These are phyloP conservation scores for Aspergillus steynii DNA, from an alignment of 495 filamentous ascomycete genomes.

Conservation along the genomic window DNA sequence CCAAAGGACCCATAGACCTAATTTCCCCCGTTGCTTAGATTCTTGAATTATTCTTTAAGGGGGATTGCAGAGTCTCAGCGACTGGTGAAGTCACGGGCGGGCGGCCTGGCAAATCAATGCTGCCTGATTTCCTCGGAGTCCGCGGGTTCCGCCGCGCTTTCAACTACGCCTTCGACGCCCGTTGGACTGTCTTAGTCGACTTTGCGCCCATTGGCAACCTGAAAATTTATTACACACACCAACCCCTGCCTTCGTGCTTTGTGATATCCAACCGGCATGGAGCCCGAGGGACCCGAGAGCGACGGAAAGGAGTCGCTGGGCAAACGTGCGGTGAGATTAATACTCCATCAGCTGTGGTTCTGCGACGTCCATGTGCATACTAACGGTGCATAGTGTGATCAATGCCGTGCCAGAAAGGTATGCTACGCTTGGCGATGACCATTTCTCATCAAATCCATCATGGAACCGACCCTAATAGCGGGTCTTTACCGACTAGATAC, in stretches of 20 bases:
- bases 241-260: neutral
- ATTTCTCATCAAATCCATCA: neutral
- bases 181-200: neutral
- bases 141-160: constrained; percentile 21
- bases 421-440: neutral
- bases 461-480: neutral
- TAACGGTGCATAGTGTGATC: constrained; percentile 43
- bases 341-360: constrained; percentile 13
- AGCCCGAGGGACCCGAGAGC: constrained; percentile 37
- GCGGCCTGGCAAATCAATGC: neutral
- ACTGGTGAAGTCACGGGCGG: neutral
- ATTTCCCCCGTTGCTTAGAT: no score
- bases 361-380: neutral
- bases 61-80: no score
- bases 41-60: no score
- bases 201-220: neutral
- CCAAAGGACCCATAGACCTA: no score
- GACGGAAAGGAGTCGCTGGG: constrained; percentile 26
- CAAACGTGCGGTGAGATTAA: constrained; percentile 35
- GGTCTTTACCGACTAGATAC: constrained; percentile 26
- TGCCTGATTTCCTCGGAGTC: constrained; percentile 12
- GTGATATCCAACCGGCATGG: constrained; percentile 24
- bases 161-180: neutral
- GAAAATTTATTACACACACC: no score
- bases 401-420: constrained; percentile 55